phyloP scores from a whole-genome alignment of 2,329 filamentous ascomycete genomes.

The Plectosphaerella plurivora region DNA sequence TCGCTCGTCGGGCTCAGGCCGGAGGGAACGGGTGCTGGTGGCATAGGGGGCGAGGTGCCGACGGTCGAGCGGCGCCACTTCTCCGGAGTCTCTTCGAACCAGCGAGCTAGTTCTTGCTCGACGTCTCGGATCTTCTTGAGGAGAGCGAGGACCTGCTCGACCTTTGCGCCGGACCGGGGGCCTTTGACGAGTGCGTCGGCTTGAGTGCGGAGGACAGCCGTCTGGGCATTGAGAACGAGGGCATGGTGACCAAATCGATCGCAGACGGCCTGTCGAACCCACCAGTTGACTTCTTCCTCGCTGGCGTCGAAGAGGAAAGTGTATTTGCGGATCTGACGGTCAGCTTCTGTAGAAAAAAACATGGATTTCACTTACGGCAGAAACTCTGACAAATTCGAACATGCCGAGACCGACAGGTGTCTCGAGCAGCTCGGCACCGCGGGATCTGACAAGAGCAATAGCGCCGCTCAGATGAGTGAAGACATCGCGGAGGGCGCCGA shows the following conservation, averaged over 20 bases:
- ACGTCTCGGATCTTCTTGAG: slow-evolving; percentile 12
- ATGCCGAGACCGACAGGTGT: slow-evolving; percentile 15
- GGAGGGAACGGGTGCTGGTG: not conserved
- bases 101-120: slow-evolving; percentile 13
- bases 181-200: slow-evolving; percentile 15
- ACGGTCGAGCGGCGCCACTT: slow-evolving; percentile 14
- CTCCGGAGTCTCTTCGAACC: slow-evolving; percentile 14
- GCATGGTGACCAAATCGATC: slow-evolving; percentile 16
- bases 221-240: slow-evolving; percentile 17
- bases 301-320: slow-evolving; percentile 15
- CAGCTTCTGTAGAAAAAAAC: not conserved
- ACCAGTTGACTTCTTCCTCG: slow-evolving; percentile 16
- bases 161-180: slow-evolving; percentile 11
- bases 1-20: not conserved
- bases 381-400: slow-evolving; percentile 18
- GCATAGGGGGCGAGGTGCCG: slow-evolving; percentile 8
- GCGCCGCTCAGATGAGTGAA: slow-evolving; percentile 17
- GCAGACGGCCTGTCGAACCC: slow-evolving; percentile 15
- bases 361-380: slow-evolving; percentile 10
- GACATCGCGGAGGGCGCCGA: slow-evolving; percentile 11
- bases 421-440: slow-evolving; percentile 10
- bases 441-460: slow-evolving; percentile 14
- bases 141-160: slow-evolving; percentile 15
- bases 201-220: slow-evolving; percentile 16
- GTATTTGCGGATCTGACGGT: slow-evolving; percentile 15